Conservation (phyloP, 2,329 filamentous ascomycete genomes). For the Daldinia eschscholtzii region DNA sequence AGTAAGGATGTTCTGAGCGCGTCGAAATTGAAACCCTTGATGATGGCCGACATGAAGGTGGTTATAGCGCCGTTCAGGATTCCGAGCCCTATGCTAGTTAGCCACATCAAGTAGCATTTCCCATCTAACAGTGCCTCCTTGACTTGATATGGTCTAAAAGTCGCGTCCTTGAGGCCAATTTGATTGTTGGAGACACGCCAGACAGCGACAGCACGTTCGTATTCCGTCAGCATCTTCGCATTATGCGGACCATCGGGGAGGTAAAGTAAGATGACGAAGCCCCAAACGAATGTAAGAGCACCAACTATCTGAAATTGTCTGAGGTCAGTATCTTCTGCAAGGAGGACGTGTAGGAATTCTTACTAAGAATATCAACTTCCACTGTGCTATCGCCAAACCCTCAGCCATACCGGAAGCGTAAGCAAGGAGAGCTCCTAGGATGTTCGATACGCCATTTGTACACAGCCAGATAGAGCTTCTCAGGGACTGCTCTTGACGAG, state of each 20-base stretch:
- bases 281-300: constrained; percentile 48
- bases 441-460: constrained; percentile 43
- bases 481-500: constrained; percentile 51
- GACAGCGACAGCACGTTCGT: constrained; percentile 56
- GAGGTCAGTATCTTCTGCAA: constrained; percentile 4
- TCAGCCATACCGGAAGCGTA: constrained; percentile 41
- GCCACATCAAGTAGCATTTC: constrained; percentile 55
- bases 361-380: constrained; percentile 53
- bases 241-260: constrained; percentile 56
- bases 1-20: constrained; percentile 57
- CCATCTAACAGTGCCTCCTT: constrained; percentile 42
- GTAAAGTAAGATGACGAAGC: constrained; percentile 45
- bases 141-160: constrained; percentile 49
- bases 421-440: constrained; percentile 41
- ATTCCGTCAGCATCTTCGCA: constrained; percentile 55
- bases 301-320: constrained; percentile 51
- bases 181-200: constrained; percentile 57
- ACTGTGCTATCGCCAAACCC: constrained; percentile 44
- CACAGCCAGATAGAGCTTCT: constrained; percentile 46
- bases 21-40: constrained; percentile 53
- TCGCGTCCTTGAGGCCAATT: constrained; percentile 56
- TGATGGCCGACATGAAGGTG: constrained; percentile 61
- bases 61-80: constrained; percentile 63
- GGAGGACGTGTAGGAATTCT: not conserved
- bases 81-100: constrained; percentile 59